Evolutionary conservation across 2,329 filamentous ascomycete species (phyloP).

Genomic region (Gnomoniopsis smithogilvyi): DNA sequence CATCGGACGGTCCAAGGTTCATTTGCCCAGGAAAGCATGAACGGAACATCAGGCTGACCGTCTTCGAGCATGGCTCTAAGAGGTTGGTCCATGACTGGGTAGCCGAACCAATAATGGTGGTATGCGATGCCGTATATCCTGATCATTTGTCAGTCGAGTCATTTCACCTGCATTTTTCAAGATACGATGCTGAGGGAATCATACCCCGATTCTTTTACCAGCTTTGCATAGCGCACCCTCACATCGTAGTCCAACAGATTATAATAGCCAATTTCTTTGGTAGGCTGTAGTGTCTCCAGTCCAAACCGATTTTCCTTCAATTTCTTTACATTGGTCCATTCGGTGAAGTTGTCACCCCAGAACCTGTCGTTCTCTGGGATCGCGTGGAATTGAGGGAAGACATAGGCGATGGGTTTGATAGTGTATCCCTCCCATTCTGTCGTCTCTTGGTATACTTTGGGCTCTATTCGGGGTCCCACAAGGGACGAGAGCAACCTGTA

Average conservation of each 20-base stretch:
- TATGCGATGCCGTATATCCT: slow-evolving; percentile 9
- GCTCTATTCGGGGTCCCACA: too few species aligned
- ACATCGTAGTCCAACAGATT: slow-evolving; percentile 8
- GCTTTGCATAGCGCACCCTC: slow-evolving; percentile 4
- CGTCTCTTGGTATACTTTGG: background rate
- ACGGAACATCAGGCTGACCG: slow-evolving; percentile 10
- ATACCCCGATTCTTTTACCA: slow-evolving; percentile 4
- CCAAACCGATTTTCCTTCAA: slow-evolving; percentile 4
- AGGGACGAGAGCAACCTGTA: background rate
- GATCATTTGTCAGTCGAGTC: background rate
- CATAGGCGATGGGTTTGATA: slow-evolving; percentile 14
- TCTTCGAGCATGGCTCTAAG: slow-evolving; percentile 8
- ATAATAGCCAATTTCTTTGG: slow-evolving; percentile 14
- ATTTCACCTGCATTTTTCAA: background rate
- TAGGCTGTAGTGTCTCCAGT: slow-evolving; percentile 8
- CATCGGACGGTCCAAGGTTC: slow-evolving; percentile 14
- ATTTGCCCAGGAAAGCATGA: slow-evolving; percentile 18
- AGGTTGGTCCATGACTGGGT: slow-evolving; percentile 15
- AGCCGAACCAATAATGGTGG: slow-evolving; percentile 17
- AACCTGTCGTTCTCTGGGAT: slow-evolving; percentile 14
- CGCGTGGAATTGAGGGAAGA: slow-evolving; percentile 16
- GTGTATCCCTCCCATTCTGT: background rate
- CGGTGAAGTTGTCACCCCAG: slow-evolving; percentile 16
- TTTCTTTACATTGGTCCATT: slow-evolving; percentile 13
- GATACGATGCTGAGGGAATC: background rate